These are phyloP conservation scores for Mucor ambiguus DNA, from an alignment of 371 early-diverging fungal genomes.

Conservation along the genomic window DNA sequence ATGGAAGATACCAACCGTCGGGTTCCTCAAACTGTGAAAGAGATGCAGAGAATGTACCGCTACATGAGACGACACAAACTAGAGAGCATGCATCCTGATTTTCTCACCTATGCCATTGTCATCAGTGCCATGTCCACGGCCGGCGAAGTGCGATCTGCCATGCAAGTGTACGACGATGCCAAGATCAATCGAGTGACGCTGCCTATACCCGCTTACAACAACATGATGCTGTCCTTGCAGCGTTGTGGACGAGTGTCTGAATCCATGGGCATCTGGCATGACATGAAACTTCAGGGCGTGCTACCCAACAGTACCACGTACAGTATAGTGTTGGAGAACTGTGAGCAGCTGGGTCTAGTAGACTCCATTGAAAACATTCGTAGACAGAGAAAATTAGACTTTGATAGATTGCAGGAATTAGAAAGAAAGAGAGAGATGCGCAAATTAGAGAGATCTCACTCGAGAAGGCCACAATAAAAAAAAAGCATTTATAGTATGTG, in stretches of 20 bases:
- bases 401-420: slow-evolving; percentile 23
- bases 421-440: slow-evolving; percentile 10
- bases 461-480: not conserved
- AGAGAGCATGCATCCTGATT: slow-evolving; percentile 34
- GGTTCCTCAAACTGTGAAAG: slow-evolving; percentile 13
- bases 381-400: slow-evolving; percentile 35
- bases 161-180: slow-evolving; percentile 42
- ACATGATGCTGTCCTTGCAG: slow-evolving; percentile 30
- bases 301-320: slow-evolving; percentile 37
- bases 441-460: not conserved
- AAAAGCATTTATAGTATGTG: too few relatives aligned
- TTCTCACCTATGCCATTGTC: slow-evolving; percentile 41
- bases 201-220: slow-evolving; percentile 33
- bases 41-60: slow-evolving; percentile 25
- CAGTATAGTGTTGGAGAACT: slow-evolving; percentile 43
- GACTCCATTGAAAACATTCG: slow-evolving; percentile 37
- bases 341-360: slow-evolving; percentile 35
- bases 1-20: slow-evolving; percentile 3
- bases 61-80: slow-evolving; percentile 29
- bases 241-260: slow-evolving; percentile 29
- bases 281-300: slow-evolving; percentile 33
- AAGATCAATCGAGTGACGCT: slow-evolving; percentile 22
- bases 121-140: slow-evolving; percentile 31
- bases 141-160: slow-evolving; percentile 33
- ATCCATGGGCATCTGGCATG: slow-evolving; percentile 53